A percentile compares a stretch with the other conserved stretches of the same genome.
Evolutionary conservation across 2,329 filamentous ascomycete genomes (phyloP).

Genomic region (Cytospora paraplurivora): DNA sequence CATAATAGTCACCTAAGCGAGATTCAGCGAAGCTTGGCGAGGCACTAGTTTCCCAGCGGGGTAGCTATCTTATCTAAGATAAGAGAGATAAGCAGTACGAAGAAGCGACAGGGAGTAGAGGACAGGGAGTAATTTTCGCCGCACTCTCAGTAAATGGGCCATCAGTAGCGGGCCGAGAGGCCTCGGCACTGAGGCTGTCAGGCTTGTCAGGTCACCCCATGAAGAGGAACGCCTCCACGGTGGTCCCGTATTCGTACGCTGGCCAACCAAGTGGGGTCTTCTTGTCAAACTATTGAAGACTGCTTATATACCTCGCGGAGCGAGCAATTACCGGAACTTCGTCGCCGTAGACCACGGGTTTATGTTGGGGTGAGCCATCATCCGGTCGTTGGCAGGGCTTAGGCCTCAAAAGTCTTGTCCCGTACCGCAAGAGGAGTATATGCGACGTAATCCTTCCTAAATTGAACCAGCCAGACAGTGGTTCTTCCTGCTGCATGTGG

Average conservation of each 20-base stretch:
- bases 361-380: not conserved
- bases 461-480: not conserved
- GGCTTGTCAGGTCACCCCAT: slow-evolving; percentile 6
- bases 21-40: too few relatives aligned
- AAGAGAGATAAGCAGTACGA: too few relatives aligned
- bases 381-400: not conserved
- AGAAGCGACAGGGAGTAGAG: too few relatives aligned
- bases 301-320: not conserved
- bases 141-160: not conserved
- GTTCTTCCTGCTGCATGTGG: not conserved
- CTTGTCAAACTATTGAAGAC: not conserved
- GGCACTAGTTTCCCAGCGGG: too few relatives aligned
- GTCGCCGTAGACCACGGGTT: not conserved
- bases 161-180: slow-evolving; percentile 27
- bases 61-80: too few relatives aligned
- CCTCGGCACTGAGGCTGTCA: slow-evolving; percentile 14
- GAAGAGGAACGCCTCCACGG: slow-evolving; percentile 13
- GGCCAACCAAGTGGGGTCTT: slow-evolving; percentile 8
- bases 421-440: not conserved
- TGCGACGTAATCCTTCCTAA: not conserved
- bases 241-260: slow-evolving; percentile 11
- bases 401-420: not conserved
- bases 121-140: too few relatives aligned
- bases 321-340: not conserved
- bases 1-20: too few relatives aligned